These are phyloP conservation scores for Fomitopsis betulina DNA, from an alignment of 1,284 basidiomycete genomes.

Conservation along the genomic window DNA sequence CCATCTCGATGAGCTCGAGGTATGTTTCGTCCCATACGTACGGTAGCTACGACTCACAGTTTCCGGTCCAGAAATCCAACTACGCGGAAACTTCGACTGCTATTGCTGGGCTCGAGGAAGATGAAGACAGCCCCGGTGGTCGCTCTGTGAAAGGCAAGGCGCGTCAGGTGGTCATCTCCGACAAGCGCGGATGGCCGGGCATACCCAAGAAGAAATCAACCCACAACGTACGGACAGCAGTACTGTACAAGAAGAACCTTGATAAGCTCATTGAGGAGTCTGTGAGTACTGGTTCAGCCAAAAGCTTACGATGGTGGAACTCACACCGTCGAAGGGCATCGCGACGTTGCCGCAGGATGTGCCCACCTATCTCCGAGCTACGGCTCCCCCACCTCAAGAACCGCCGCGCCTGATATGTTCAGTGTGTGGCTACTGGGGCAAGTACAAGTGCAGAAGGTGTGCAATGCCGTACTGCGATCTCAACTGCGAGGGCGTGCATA, in stretches of 20 bases:
- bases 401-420: conserved; percentile 57
- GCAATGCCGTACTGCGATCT: conserved; percentile 55
- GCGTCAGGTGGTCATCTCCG: conserved; percentile 61
- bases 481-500: conserved; percentile 51
- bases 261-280: conserved; percentile 72
- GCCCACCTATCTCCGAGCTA: conserved; percentile 57
- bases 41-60: background rate
- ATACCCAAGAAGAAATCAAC: conserved; percentile 73
- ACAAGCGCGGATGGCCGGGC: conserved; percentile 48
- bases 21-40: conserved; percentile 22
- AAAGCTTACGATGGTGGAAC: background rate
- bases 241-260: conserved; percentile 77
- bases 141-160: conserved; percentile 55
- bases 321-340: conserved; percentile 45
- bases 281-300: conserved; percentile 35
- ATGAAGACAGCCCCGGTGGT: conserved; percentile 29
- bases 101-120: conserved; percentile 26
- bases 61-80: conserved; percentile 58
- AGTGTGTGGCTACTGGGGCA: conserved; percentile 66
- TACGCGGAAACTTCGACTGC: conserved; percentile 58
- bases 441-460: conserved; percentile 57
- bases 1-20: conserved; percentile 81
- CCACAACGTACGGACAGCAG: conserved; percentile 70
- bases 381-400: conserved; percentile 39
- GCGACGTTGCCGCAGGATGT: conserved; percentile 44